These are phyloP conservation scores for Tolypocladium nubicola DNA, from an alignment of 2,329 filamentous ascomycete genomes.

Conservation along the genomic window DNA sequence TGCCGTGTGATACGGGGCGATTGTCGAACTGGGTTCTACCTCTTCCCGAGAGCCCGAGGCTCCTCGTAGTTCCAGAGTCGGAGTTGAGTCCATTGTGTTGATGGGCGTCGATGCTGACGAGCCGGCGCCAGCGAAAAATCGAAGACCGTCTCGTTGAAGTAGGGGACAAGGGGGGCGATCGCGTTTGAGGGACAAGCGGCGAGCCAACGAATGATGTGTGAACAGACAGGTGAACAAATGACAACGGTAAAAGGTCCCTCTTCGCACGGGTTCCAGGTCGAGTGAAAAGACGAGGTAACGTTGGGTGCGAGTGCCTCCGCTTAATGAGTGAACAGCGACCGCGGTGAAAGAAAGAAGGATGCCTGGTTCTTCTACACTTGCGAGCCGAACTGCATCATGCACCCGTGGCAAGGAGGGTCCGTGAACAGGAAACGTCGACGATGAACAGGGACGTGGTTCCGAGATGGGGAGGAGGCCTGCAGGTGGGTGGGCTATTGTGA, in stretches of 20 bases:
- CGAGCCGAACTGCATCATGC: not conserved
- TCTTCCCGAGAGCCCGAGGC: constrained; percentile 14
- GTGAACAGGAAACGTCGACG: not conserved
- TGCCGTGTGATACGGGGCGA: constrained; percentile 43
- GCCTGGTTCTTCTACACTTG: constrained; percentile 1
- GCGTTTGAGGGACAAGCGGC: not conserved
- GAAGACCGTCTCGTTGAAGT: not conserved
- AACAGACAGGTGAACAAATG: not conserved
- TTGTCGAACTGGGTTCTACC: constrained; percentile 32
- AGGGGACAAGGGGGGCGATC: not conserved
- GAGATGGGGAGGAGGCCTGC: not conserved
- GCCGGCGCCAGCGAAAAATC: constrained; percentile 7
- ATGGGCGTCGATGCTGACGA: constrained; percentile 4
- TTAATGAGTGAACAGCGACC: not conserved
- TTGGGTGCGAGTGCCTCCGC: not conserved
- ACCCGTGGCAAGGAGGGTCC: not conserved
- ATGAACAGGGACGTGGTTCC: not conserved
- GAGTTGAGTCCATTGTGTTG: constrained; percentile 22
- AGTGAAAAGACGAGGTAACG: not conserved
- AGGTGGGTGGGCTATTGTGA: not conserved
- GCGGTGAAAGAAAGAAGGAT: not conserved
- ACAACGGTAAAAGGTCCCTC: not conserved
- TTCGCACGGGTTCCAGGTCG: not conserved
- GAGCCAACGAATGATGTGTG: not conserved
- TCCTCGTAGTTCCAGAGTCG: constrained; percentile 19